Conservation (phyloP, 2,329 filamentous ascomycete species). For the Penicillium sp. region DNA sequence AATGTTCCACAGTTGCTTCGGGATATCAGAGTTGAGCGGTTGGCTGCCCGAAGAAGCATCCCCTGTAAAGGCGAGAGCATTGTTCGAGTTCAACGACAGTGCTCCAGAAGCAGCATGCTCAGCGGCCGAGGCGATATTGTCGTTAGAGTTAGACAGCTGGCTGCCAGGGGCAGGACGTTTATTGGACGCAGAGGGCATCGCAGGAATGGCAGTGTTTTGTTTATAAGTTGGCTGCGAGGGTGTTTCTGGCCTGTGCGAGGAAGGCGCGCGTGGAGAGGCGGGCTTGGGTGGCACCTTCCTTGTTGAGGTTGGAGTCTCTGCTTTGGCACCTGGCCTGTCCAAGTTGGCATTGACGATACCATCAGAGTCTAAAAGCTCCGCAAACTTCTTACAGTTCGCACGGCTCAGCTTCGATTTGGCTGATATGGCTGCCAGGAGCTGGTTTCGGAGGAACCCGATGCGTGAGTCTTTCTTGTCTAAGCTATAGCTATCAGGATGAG, state of each 20-base stretch:
- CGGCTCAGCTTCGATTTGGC: neutral
- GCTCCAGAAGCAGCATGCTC: neutral
- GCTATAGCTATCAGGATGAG: neutral
- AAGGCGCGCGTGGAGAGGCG: neutral
- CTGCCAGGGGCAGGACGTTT: neutral
- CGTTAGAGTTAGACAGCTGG: accelerated
- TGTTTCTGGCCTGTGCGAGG: neutral
- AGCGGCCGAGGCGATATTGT: accelerated
- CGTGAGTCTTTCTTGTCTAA: neutral
- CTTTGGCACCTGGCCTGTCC: neutral
- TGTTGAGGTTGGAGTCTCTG: neutral
- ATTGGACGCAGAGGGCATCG: neutral
- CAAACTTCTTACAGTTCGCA: neutral
- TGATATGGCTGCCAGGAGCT: neutral
- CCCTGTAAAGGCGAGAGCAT: neutral
- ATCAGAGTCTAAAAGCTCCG: neutral
- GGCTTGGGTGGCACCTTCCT: neutral
- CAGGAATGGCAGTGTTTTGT: neutral
- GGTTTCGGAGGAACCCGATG: neutral
- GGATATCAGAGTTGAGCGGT: neutral
- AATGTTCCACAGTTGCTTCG: neutral
- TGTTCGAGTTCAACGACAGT: neutral
- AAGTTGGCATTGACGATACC: neutral
- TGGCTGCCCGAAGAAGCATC: neutral
- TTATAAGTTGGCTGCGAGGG: neutral